Evolutionary conservation across 164 flowering plant species (phyloP), one percentile per base, ranked within the genome.

Genomic region (Warburgia ugandensis): DNA sequence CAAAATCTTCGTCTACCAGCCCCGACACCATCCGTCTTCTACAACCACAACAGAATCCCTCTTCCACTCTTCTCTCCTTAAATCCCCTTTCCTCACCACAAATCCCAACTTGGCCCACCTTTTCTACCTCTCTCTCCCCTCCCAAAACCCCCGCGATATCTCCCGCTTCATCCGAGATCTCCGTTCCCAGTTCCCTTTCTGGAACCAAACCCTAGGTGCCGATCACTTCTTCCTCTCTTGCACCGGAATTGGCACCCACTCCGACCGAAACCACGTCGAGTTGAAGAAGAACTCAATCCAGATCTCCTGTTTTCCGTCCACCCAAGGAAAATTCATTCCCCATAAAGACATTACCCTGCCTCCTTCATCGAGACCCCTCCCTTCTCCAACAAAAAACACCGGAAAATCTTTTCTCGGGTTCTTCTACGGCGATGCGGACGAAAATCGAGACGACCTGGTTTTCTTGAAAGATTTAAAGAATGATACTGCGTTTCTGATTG

Each of bases 161-260:
- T 50, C 80, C 12, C 79, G 81, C 2, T 42, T 55, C 8, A 61
- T 87, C 51, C 56, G 65, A 2, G 59, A 58, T 14, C 43, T 80
- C 32, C 73, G 85, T 0, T 26, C 28, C 23, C 35, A 55, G 6
- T 52, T 51, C 48, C 87, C 92, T 3, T 87, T 64, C 72, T 87
- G 96, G 96, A 77, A 87, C 69, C 81, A 76, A 8, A 72, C 92
- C 2, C 90, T 87, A 20, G 92, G 92, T 3, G 87, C 92, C 44
- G 92, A 84, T 45, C 96, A 87, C 36, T 78, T 84, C 66, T 82
- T 58, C 59, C 21, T 80, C 40, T 77, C 83, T 1, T 75, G 74
- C 23, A 14, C 47, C 22, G 86, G 85, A 0, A 30, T 84, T 5
- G 75, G 73, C 33, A 62, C 31, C 60, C 71, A 69, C 13, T 73